Conservation (phyloP, 169 alveolate species). For the Amoebophrya sp. region DNA sequence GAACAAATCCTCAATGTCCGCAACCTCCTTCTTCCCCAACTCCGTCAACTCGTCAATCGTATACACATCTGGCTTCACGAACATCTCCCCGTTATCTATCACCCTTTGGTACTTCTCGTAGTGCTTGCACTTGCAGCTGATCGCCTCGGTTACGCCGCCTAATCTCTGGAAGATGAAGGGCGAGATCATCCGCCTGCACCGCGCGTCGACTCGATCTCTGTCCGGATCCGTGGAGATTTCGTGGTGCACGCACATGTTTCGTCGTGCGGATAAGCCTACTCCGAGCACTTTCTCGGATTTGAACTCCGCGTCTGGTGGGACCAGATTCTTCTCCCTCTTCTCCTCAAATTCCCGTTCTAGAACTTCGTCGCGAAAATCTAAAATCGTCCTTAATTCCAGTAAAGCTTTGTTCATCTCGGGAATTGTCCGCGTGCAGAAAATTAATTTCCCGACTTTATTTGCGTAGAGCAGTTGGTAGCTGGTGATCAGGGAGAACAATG, state of each 20-base stretch:
- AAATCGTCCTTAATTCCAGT: slow-evolving; percentile 71
- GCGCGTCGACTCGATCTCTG: slow-evolving; percentile 80
- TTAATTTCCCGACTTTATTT: slow-evolving; percentile 47
- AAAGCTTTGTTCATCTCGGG: slow-evolving; percentile 98
- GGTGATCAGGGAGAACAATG: slow-evolving; percentile 75
- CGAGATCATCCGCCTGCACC: slow-evolving; percentile 51
- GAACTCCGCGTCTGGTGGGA: not conserved
- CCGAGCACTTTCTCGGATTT: slow-evolving; percentile 60
- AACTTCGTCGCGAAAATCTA: slow-evolving; percentile 27
- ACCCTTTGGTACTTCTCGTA: not conserved
- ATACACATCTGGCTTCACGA: slow-evolving; percentile 73
- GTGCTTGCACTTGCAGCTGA: slow-evolving; percentile 8
- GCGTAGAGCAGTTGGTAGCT: slow-evolving; percentile 52
- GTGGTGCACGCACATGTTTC: slow-evolving; percentile 85
- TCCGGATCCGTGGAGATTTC: slow-evolving; percentile 70
- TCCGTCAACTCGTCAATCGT: slow-evolving; percentile 78
- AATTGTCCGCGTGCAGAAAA: slow-evolving; percentile 61
- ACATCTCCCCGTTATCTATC: not conserved
- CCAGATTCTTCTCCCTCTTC: slow-evolving; percentile 45
- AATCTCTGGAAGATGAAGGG: not conserved
- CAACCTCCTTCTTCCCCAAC: not conserved
- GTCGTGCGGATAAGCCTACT: slow-evolving; percentile 77
- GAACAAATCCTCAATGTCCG: not conserved
- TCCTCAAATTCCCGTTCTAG: slow-evolving; percentile 47
- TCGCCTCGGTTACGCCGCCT: not conserved